These are phyloP conservation scores for Suhomyces bolitotheri DNA, from an alignment of 1,139 yeast genomes.

Conservation along the genomic window DNA sequence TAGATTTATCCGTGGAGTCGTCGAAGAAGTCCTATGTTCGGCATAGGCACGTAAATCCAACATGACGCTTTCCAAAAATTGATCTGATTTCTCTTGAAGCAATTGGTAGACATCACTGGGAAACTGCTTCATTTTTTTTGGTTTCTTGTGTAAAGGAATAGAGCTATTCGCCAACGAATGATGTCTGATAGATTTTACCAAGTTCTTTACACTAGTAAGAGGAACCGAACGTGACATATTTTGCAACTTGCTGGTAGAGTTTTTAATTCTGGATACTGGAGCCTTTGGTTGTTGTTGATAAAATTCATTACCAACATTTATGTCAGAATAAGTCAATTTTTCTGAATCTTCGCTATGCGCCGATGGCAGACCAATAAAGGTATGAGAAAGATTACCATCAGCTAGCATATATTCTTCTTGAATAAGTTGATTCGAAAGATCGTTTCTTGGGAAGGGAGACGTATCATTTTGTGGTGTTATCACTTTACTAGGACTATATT, in stretches of 20 bases:
- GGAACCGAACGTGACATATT: constrained; percentile 7
- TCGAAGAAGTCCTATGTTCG: constrained; percentile 25
- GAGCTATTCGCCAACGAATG: constrained; percentile 4
- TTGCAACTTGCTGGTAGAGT: not conserved
- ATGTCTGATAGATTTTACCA: constrained; percentile 14
- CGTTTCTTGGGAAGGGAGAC: constrained; percentile 7
- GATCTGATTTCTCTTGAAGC: constrained; percentile 17
- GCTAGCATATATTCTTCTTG: constrained; percentile 23
- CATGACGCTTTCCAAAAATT: constrained; percentile 19
- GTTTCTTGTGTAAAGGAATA: constrained; percentile 8
- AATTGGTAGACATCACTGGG: constrained; percentile 11
- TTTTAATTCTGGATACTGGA: not conserved
- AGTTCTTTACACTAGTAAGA: constrained; percentile 12
- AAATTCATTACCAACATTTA: not conserved
- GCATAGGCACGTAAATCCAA: constrained; percentile 24
- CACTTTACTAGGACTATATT: constrained; percentile 5
- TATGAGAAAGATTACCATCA: constrained; percentile 13
- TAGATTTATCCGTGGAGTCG: constrained; percentile 28
- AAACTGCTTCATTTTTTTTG: constrained; percentile 5
- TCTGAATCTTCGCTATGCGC: constrained; percentile 4
- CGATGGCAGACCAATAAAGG: constrained; percentile 8
- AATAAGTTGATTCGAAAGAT: constrained; percentile 17
- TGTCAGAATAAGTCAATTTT: constrained; percentile 1
- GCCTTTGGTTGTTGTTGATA: not conserved
- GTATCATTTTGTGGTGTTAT: constrained; percentile 9